Conservation (phyloP, 805 yeast genomes). For the Blastobotrys americana region DNA sequence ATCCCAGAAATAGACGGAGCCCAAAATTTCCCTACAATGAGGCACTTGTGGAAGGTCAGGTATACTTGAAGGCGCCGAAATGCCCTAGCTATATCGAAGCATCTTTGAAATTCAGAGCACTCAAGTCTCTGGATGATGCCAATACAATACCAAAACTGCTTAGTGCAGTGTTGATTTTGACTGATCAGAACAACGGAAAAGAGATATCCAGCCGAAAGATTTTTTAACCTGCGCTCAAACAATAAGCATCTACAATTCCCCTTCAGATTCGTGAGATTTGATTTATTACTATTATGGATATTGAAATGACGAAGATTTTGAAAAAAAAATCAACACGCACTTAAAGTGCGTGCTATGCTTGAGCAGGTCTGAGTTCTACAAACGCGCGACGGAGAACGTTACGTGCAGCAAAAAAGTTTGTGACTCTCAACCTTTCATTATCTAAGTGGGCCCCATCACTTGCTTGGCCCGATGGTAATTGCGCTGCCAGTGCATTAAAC, state of each 20-base stretch:
- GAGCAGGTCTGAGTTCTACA: conserved; percentile 7
- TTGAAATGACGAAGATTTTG: neutral
- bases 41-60: conserved; percentile 14
- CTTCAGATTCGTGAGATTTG: too few species aligned
- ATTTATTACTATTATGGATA: neutral
- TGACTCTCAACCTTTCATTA: conserved; percentile 75
- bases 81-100: neutral
- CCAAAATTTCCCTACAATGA: conserved; percentile 9
- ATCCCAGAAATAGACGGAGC: conserved; percentile 2
- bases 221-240: neutral
- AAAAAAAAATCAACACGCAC: neutral
- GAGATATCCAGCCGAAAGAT: neutral
- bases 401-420: conserved; percentile 69
- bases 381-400: conserved; percentile 36
- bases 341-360: neutral
- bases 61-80: conserved; percentile 1
- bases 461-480: conserved; percentile 93
- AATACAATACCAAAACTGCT: conserved; percentile 13
- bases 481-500: conserved; percentile 85
- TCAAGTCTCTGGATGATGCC: conserved; percentile 9
- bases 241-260: too few species aligned
- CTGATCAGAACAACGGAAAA: conserved; percentile 1
- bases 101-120: conserved; percentile 10
- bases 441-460: conserved; percentile 90
- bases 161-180: conserved; percentile 5